phyloP scores from a whole-genome alignment of 148 eudicot genomes.

The Rhododendron simsii region DNA sequence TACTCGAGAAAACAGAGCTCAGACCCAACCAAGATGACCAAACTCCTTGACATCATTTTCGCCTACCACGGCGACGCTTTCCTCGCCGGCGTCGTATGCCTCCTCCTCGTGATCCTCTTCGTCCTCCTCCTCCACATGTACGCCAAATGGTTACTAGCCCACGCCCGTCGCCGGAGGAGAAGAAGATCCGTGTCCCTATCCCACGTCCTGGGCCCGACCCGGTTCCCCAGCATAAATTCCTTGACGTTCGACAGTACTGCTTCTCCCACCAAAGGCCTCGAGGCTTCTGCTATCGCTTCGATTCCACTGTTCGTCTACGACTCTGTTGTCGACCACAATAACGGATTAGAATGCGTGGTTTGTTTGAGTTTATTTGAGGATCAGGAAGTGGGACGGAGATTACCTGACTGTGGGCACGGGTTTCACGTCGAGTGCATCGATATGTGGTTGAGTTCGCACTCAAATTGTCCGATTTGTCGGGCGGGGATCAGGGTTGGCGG shows the following conservation, averaged over 20 bases:
- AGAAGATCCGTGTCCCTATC: slow-evolving; percentile 12
- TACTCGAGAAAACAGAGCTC: neutral
- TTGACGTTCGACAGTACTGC: slow-evolving; percentile 10
- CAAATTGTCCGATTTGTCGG: slow-evolving; percentile 63
- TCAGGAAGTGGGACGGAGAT: slow-evolving; percentile 35
- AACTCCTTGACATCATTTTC: slow-evolving; percentile 24
- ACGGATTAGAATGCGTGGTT: slow-evolving; percentile 43
- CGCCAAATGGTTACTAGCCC: slow-evolving; percentile 51
- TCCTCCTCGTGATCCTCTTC: slow-evolving; percentile 57
- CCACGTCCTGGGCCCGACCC: slow-evolving; percentile 11
- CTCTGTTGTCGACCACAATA: neutral
- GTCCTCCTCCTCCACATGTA: slow-evolving; percentile 57
- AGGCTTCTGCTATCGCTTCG: slow-evolving; percentile 30
- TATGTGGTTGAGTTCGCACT: slow-evolving; percentile 61
- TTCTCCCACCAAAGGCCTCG: slow-evolving; percentile 40
- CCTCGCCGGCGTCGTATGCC: slow-evolving; percentile 51
- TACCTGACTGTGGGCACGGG: slow-evolving; percentile 48
- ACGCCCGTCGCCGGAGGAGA: slow-evolving; percentile 22
- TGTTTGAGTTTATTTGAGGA: slow-evolving; percentile 53
- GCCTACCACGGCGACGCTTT: slow-evolving; percentile 44
- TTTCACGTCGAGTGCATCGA: slow-evolving; percentile 73
- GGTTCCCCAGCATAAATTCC: slow-evolving; percentile 20
- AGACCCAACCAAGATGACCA: neutral
- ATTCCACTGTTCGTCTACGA: slow-evolving; percentile 37
- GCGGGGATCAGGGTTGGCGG: slow-evolving; percentile 15